A percentile compares a stretch with the other conserved stretches of the same genome.
phyloP scores from a whole-genome alignment of 2,329 filamentous ascomycete species.

The Paraphaeosphaeria minitans region DNA sequence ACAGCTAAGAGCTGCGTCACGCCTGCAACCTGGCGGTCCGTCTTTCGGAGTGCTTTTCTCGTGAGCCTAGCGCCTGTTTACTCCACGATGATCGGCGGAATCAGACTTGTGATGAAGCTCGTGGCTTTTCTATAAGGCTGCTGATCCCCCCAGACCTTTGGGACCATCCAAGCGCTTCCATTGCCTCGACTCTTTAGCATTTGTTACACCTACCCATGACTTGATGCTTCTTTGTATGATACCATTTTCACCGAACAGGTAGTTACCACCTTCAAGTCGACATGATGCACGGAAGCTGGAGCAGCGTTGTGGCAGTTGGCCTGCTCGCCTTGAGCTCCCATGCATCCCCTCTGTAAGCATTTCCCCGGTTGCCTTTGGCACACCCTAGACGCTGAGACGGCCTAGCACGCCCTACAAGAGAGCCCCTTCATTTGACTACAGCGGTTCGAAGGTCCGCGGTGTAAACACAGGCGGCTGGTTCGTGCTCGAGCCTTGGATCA shows the following conservation, averaged over 20 bases:
- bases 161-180: constrained; percentile 9
- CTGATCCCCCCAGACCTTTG: constrained; percentile 17
- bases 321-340: constrained; percentile 38
- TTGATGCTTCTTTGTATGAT: constrained; percentile 15
- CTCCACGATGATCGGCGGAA: constrained; percentile 23
- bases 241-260: constrained; percentile 15
- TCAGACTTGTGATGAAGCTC: constrained; percentile 14
- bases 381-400: constrained; percentile 6
- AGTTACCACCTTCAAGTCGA: constrained; percentile 10
- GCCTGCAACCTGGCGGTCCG: constrained; percentile 28
- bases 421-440: constrained; percentile 58
- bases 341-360: constrained; percentile 39
- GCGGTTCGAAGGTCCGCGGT: constrained; percentile 62
- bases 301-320: constrained; percentile 30
- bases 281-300: constrained; percentile 37
- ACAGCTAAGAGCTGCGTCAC: constrained; percentile 19
- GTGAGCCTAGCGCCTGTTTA: constrained; percentile 18
- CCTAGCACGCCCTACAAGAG: constrained; percentile 32
- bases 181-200: constrained; percentile 12
- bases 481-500: constrained; percentile 68
- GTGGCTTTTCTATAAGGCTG: constrained; percentile 18
- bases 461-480: constrained; percentile 71
- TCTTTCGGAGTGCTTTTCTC: constrained; percentile 14
- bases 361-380: not conserved
- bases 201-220: constrained; percentile 16